These are phyloP conservation scores for Aspergillus carbonarius DNA, from an alignment of 2,329 filamentous ascomycete species.

Conservation along the genomic window DNA sequence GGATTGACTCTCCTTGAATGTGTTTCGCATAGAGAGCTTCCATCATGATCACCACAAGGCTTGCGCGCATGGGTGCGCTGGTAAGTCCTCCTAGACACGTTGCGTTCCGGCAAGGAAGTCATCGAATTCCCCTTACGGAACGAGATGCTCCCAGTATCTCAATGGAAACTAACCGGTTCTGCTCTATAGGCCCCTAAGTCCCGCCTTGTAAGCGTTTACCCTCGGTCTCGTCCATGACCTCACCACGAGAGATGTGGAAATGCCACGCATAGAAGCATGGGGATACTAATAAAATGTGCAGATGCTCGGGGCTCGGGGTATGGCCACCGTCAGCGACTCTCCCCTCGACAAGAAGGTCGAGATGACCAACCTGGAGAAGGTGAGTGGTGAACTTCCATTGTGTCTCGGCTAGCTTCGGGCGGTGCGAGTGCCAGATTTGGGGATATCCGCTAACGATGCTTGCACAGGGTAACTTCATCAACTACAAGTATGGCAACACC, in stretches of 20 bases:
- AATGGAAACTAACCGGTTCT: constrained; percentile 22
- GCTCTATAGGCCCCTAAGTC: constrained; percentile 43
- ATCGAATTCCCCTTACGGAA: constrained; percentile 5
- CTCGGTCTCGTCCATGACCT: constrained; percentile 2
- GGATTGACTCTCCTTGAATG: constrained; percentile 38
- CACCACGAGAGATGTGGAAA: neutral
- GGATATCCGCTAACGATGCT: constrained; percentile 26
- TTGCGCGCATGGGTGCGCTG: constrained; percentile 49
- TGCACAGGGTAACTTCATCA: constrained; percentile 80
- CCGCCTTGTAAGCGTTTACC: constrained; percentile 43
- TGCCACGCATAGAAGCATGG: neutral
- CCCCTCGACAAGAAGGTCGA: constrained; percentile 93
- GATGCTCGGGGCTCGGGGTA: constrained; percentile 63
- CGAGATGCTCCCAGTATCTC: constrained; percentile 5
- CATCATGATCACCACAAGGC: constrained; percentile 50
- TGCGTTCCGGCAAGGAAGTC: constrained; percentile 8
- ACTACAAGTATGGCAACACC: constrained; percentile 65
- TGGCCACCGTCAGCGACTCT: constrained; percentile 84
- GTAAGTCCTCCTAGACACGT: constrained; percentile 35
- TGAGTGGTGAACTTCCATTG: constrained; percentile 30
- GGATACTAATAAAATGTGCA: constrained; percentile 43
- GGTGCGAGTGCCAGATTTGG: constrained; percentile 9
- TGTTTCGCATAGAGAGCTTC: constrained; percentile 42
- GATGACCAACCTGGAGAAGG: constrained; percentile 94
- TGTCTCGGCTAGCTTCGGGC: constrained; percentile 25